Conservation (phyloP, 768 basidiomycete genomes). For the Crassisporium funariophilum region DNA sequence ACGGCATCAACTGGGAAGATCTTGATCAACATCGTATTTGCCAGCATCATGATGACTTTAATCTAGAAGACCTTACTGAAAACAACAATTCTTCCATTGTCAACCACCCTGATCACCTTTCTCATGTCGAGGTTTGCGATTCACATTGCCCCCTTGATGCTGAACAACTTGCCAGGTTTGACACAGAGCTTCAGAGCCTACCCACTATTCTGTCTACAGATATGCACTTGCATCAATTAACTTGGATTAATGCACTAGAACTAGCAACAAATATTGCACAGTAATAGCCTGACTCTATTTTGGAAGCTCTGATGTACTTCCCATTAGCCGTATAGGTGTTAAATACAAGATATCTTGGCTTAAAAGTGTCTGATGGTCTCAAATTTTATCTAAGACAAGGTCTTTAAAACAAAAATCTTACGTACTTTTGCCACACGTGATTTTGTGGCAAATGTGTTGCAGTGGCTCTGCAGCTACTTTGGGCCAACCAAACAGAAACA, state of each 20-base stretch:
- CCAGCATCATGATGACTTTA: slow-evolving; percentile 2
- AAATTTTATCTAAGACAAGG: too few species aligned
- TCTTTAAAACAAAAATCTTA: too few species aligned
- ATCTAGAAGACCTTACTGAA: not conserved
- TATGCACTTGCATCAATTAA: slow-evolving; percentile 1
- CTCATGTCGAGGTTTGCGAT: slow-evolving; percentile 7
- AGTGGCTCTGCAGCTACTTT: too few species aligned
- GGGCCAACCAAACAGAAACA: too few species aligned
- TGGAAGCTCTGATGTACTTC: not conserved
- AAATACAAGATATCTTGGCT: too few species aligned
- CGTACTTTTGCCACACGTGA: too few species aligned
- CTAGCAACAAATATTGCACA: slow-evolving; percentile 3
- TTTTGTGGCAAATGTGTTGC: too few species aligned
- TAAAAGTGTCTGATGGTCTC: too few species aligned
- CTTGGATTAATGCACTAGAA: slow-evolving; percentile 1
- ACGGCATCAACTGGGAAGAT: slow-evolving; percentile 14
- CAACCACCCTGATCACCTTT: slow-evolving; percentile 4
- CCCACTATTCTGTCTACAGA: slow-evolving; percentile 1
- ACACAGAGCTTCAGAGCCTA: slow-evolving; percentile 1
- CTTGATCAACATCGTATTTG: not conserved
- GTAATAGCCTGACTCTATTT: not conserved
- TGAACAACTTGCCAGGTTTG: not conserved
- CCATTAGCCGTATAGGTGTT: too few species aligned
- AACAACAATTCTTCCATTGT: slow-evolving; percentile 5
- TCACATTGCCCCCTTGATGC: slow-evolving; percentile 4